Base-by-base conservation (phyloP, 164 flowering plant genomes). In the Vitis riparia region DNA sequence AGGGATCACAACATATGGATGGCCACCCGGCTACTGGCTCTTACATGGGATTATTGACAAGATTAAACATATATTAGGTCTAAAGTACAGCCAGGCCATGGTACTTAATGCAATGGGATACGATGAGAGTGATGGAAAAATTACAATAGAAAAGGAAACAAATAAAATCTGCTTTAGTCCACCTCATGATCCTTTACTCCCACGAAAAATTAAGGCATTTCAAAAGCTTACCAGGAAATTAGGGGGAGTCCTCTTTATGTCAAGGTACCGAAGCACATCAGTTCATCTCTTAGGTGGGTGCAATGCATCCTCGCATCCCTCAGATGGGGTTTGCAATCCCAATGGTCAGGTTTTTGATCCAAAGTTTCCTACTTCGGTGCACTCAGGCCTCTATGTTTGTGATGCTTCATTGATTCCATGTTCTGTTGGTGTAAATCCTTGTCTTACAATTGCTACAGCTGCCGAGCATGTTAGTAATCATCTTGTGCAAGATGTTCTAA, bases 271-370 rank as follows among this genome's bases (percentile, higher is more conserved):
- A 50, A 88, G 92, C 83, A 79, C 87, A 14, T 79, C 89, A 1
- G 89, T 86, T 63, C 92, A 88, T 76, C 89, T 83, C 63, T 73
- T 88, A 79, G 92, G 92, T 59, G 88, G 92, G 16, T 86, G 92
- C 78, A 77, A 71, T 78, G 89, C 79, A 32, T 78, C 92, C 49
- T 59, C 85, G 32, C 81, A 83, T 75, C 62, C 76, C 76, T 74
- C 79, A n/a, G 27, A 65, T 13, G 89, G 89, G 9, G 92, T 86
- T 15, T 88, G 92, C 48, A 85, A 83, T 63, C 65, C 80, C 19
- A 65, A 70, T 19, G 92, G 92, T 16, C 90, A 82, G 69, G 90
- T 88, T 75, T 86, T 79, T 55, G 70, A 83, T 30, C 66, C 76
- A 9, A 63, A 55, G 8, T 14, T 73, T 67, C 63, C 74, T 10